phyloP scores from a whole-genome alignment of 2,329 filamentous ascomycete genomes.

The Sporothrix phasma region DNA sequence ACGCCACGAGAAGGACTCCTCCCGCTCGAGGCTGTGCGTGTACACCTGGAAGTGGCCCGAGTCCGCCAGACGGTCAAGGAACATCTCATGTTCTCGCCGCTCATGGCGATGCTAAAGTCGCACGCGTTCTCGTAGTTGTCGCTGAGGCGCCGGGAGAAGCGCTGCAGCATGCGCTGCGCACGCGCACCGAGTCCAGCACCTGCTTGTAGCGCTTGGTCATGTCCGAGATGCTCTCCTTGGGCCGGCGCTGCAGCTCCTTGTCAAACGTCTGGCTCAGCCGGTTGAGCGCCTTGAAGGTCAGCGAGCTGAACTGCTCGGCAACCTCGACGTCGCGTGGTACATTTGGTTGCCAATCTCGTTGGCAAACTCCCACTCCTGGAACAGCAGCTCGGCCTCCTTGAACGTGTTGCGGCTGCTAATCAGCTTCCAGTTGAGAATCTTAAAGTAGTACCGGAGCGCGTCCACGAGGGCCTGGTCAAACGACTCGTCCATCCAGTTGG shows the following conservation, averaged over 20 bases:
- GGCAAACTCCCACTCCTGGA: conserved; percentile 96
- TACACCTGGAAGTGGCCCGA: conserved; percentile 84
- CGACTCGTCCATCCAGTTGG: conserved; percentile 91
- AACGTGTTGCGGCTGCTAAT: conserved; percentile 98
- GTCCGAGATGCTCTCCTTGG: conserved; percentile 72
- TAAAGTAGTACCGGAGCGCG: conserved; percentile 95
- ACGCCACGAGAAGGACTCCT: conserved; percentile 75
- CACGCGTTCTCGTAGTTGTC: conserved; percentile 95
- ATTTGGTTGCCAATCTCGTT: conserved; percentile 87
- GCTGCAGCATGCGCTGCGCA: conserved; percentile 90
- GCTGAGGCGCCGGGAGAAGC: conserved; percentile 82
- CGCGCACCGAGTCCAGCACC: conserved; percentile 88
- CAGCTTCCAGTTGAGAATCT: conserved; percentile 95
- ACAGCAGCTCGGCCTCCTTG: conserved; percentile 94
- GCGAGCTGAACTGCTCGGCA: conserved; percentile 88
- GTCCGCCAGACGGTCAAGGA: conserved; percentile 71
- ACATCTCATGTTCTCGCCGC: conserved; percentile 54
- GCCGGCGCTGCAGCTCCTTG: conserved; percentile 72
- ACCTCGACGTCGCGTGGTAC: conserved; percentile 91
- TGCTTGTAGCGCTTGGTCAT: conserved; percentile 98
- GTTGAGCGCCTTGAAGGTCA: conserved; percentile 86
- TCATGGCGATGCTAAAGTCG: conserved; percentile 75
- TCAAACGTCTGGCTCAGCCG: conserved; percentile 87
- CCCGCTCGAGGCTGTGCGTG: conserved; percentile 54
- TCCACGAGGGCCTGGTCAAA: conserved; percentile 89